Conservation (phyloP, 345 rosid genomes). For the Balakata baccata region DNA sequence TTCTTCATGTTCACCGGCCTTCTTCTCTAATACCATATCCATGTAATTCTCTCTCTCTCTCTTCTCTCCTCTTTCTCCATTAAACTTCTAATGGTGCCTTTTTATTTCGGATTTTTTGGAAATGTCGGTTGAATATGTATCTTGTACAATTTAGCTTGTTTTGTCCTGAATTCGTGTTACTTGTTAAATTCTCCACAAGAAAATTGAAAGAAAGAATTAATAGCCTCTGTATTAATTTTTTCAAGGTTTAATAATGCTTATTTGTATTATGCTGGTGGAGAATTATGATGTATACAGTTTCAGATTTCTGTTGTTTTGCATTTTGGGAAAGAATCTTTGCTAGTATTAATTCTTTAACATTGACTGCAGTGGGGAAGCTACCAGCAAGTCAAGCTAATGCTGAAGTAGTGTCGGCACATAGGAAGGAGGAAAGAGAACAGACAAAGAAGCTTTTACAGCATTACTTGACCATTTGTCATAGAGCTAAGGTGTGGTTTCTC, state of each 20-base stretch:
- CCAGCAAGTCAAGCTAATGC: slow-evolving; percentile 58
- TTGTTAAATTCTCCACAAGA: no score
- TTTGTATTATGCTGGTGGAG: neutral
- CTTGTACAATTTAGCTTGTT: neutral
- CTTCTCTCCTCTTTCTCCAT: neutral
- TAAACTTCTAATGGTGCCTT: no score
- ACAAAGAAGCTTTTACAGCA: slow-evolving; percentile 40
- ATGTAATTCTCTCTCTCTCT: slow-evolving; percentile 33
- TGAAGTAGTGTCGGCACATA: slow-evolving; percentile 41
- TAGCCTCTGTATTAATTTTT: no score
- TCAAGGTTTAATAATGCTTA: no score
- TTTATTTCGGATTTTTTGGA: no score
- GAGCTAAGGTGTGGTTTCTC: slow-evolving; percentile 39
- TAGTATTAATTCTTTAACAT: slow-evolving; percentile 3
- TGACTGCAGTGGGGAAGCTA: slow-evolving; percentile 61
- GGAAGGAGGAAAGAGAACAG: slow-evolving; percentile 50
- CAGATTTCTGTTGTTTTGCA: neutral
- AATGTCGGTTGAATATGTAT: neutral
- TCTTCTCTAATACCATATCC: slow-evolving; percentile 64
- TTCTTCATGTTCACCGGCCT: slow-evolving; percentile 62
- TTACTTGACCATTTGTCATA: slow-evolving; percentile 38
- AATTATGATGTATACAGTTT: neutral
- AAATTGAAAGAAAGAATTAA: no score
- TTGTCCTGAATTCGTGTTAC: neutral
- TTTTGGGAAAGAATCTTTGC: neutral